These are phyloP conservation scores for Candida germanica DNA, from an alignment of 805 yeast genomes.

Conservation along the genomic window DNA sequence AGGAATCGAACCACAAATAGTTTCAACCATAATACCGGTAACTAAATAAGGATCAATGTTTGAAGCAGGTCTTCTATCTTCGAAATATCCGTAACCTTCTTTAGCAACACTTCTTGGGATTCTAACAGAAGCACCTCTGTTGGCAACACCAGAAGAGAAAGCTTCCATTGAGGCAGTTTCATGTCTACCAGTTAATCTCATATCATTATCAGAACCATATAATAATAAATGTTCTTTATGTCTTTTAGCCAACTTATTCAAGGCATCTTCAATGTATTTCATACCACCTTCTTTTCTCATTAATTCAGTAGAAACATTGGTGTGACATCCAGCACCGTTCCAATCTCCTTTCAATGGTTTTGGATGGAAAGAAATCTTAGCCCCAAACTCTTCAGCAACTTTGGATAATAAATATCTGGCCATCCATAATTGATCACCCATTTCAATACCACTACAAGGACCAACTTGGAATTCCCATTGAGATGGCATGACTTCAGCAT, in stretches of 20 bases:
- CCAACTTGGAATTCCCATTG: conserved; percentile 99
- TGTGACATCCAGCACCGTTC: conserved; percentile 99
- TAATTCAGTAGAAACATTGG: conserved; percentile 88
- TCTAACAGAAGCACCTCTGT: conserved; percentile 99
- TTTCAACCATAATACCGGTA: conserved; percentile 97
- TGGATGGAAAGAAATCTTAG: conserved; percentile 98
- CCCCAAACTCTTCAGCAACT: conserved; percentile 98
- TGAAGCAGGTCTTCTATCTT: conserved; percentile 99
- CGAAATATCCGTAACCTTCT: conserved; percentile 97
- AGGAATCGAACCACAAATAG: conserved; percentile 90
- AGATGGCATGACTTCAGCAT: conserved; percentile 99
- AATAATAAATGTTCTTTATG: conserved; percentile 94
- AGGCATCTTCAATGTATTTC: conserved; percentile 88
- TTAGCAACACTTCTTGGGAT: conserved; percentile 98
- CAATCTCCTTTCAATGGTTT: conserved; percentile 98
- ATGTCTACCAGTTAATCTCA: conserved; percentile 96
- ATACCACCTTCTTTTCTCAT: conserved; percentile 98
- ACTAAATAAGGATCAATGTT: conserved; percentile 99
- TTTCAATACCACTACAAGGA: conserved; percentile 89
- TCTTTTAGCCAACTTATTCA: conserved; percentile 91
- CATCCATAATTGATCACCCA: conserved; percentile 98
- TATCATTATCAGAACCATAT: conserved; percentile 93
- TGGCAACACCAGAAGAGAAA: conserved; percentile 97
- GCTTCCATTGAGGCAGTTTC: conserved; percentile 94
- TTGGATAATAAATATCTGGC: conserved; percentile 90